These are phyloP conservation scores for Citrullus amarus DNA, from an alignment of 306 rosid species.

Conservation along the genomic window DNA sequence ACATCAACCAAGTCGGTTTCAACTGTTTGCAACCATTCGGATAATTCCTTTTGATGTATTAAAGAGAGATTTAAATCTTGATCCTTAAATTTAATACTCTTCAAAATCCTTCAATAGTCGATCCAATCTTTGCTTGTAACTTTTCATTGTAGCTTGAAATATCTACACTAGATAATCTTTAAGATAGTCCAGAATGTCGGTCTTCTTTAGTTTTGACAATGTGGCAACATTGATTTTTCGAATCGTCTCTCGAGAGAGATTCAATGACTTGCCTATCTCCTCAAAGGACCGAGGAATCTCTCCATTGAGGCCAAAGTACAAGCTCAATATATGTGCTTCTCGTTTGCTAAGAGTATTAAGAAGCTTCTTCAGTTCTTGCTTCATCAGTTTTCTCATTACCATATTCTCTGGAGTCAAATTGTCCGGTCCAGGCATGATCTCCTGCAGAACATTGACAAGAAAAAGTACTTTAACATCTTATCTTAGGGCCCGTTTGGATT, in stretches of 20 bases:
- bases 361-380: slow-evolving; percentile 41
- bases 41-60: not conserved
- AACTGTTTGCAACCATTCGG: not conserved
- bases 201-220: slow-evolving; percentile 37
- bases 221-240: slow-evolving; percentile 47
- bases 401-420: slow-evolving; percentile 51
- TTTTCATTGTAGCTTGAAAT: not conserved
- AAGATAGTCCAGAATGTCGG: slow-evolving; percentile 18
- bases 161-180: slow-evolving; percentile 10
- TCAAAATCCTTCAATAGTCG: not conserved
- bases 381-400: slow-evolving; percentile 32
- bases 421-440: slow-evolving; percentile 47
- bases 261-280: slow-evolving; percentile 52
- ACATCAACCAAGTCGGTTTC: not conserved
- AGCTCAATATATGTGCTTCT: slow-evolving; percentile 44
- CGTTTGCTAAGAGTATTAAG: slow-evolving; percentile 38
- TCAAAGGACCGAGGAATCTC: slow-evolving; percentile 37
- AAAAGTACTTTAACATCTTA: not conserved
- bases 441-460: slow-evolving; percentile 33
- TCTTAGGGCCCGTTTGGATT: no score
- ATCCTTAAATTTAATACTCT: not conserved
- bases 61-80: not conserved
- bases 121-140: not conserved
- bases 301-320: slow-evolving; percentile 56
- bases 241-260: slow-evolving; percentile 58